phyloP scores from a whole-genome alignment of 306 rosid genomes.

The Quercus aquifolioides region DNA sequence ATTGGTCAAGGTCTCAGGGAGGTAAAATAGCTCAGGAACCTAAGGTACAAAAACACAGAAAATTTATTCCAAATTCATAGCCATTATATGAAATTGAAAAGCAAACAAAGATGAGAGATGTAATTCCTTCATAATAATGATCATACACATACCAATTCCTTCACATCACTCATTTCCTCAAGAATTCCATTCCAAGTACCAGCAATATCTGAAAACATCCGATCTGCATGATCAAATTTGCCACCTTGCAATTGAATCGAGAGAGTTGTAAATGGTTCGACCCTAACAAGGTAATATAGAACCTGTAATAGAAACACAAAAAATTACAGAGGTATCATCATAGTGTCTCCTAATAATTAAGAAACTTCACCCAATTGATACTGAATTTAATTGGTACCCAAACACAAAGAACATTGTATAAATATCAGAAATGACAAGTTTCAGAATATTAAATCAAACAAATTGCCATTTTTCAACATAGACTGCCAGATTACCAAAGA shows the following conservation, averaged over 20 bases:
- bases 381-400: neutral
- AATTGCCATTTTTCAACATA: neutral
- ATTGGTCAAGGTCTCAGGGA: slow-evolving; percentile 91
- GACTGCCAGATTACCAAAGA: neutral
- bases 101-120: neutral
- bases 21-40: slow-evolving; percentile 98
- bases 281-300: slow-evolving; percentile 87
- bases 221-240: slow-evolving; percentile 96
- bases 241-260: slow-evolving; percentile 97
- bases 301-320: slow-evolving; percentile 61
- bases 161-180: slow-evolving; percentile 98
- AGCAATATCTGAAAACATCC: slow-evolving; percentile 92
- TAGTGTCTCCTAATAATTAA: neutral
- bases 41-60: slow-evolving; percentile 19
- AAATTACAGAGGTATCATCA: neutral
- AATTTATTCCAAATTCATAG: slow-evolving; percentile 8
- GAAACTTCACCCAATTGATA: neutral
- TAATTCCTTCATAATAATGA: slow-evolving; percentile 5
- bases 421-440: neutral
- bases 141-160: slow-evolving; percentile 74
- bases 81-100: slow-evolving; percentile 16
- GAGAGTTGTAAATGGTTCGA: slow-evolving; percentile 95
- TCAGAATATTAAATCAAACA: neutral
- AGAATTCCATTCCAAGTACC: slow-evolving; percentile 94
- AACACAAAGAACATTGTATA: neutral